phyloP scores from a whole-genome alignment of 345 rosid genomes.

The Rhodamnia argentea region DNA sequence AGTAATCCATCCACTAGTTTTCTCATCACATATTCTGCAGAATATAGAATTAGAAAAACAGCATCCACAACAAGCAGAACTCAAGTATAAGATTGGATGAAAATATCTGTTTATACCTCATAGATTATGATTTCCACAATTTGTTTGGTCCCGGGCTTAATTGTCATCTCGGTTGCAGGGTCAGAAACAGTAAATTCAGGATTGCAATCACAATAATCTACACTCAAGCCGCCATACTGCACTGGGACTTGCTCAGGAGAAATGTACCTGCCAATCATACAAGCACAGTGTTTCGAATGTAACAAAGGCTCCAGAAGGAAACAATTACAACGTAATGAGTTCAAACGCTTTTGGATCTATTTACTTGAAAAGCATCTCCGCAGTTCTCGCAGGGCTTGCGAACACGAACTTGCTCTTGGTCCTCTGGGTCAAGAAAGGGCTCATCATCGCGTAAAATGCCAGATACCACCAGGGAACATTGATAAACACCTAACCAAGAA shows the following conservation, averaged over 20 bases:
- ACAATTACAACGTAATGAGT: not conserved
- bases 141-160: slow-evolving; percentile 79
- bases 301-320: not conserved
- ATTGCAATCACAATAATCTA: slow-evolving; percentile 71
- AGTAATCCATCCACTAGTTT: not conserved
- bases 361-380: slow-evolving; percentile 82
- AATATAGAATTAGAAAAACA: not conserved
- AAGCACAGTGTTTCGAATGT: not conserved
- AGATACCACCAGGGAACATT: slow-evolving; percentile 99
- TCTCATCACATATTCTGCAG: not conserved
- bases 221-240: slow-evolving; percentile 83
- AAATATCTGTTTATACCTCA: slow-evolving; percentile 36
- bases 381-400: slow-evolving; percentile 68
- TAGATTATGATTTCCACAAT: slow-evolving; percentile 74
- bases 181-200: slow-evolving; percentile 67
- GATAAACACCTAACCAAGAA: slow-evolving; percentile 51
- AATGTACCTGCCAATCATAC: slow-evolving; percentile 32
- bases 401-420: slow-evolving; percentile 91
- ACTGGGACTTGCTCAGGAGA: slow-evolving; percentile 84
- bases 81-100: not conserved
- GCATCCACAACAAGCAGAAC: not conserved
- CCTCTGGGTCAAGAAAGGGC: slow-evolving; percentile 83
- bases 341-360: not conserved
- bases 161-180: slow-evolving; percentile 51
- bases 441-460: slow-evolving; percentile 66